Evolutionary conservation across 2,329 filamentous ascomycete species (phyloP), one percentile per base, ranked within the genome.

Genomic region (Pyrenochaeta sp.): DNA sequence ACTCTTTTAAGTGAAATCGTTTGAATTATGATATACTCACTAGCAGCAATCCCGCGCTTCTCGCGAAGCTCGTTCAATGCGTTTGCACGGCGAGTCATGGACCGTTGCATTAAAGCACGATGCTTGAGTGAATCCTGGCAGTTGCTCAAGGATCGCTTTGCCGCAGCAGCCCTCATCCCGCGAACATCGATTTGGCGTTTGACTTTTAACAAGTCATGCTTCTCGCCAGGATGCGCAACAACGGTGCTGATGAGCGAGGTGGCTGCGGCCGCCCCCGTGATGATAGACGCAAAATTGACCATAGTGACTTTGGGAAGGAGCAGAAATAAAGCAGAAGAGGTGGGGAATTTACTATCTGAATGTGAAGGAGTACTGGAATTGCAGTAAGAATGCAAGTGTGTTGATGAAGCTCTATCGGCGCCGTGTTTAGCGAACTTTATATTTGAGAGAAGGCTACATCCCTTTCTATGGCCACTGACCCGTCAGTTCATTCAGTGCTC

Each of bases 151-250:
- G 66, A 61, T 37, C 65, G 64, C 37, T 58, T 63, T 9, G 66
- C 56, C 14, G 54, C 54, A 17, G 54, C 49, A 20, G 63, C 60
- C 17, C 56, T 55, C 44, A 60, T 31, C 14, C 68, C 57, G 45
- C 71, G 67, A 30, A 43, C 63, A 23, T 65, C 53, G 40, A 75
- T 66, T 49, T 74, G 60, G 7, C 69, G 63, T 58, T 67, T 69
- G 54, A 74, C 49, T 23, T 66, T 61, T 32, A 58, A 50, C 49
- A 61, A 58, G 29, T 73, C 67, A 42, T 74, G 71, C 41, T 69
- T 66, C 54, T 75, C 72, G 30, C 72, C 72, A 21, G 72, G 72
- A 32, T 75, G 72, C 30, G 71, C 71, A 31, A 55, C 15, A 12
- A 55, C 58, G 29, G 58, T 41, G 37, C 53, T 32, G 4, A 66